Evolutionary conservation across 768 basidiomycete genomes (phyloP).

Genomic region (Kwoniella sp.): DNA sequence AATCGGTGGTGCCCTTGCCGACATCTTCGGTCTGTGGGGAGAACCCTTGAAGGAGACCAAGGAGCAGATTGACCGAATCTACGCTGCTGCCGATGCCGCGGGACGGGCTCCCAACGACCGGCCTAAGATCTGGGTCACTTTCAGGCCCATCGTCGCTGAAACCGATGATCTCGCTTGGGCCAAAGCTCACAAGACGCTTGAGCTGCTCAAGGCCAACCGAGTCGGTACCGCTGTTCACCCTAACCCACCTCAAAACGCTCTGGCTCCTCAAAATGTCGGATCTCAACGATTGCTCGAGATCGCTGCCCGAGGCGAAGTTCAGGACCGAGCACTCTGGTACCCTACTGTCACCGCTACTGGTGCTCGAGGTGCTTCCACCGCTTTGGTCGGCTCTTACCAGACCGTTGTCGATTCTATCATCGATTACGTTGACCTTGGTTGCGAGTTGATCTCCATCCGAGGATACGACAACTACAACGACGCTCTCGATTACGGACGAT

Average conservation of each 20-base stretch:
- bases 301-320: constrained; percentile 37
- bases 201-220: constrained; percentile 23
- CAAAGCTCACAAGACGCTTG: constrained; percentile 36
- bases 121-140: constrained; percentile 45
- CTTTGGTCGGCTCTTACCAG: constrained; percentile 37
- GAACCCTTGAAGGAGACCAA: constrained; percentile 46
- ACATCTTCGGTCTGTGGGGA: constrained; percentile 48
- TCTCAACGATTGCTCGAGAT: constrained; percentile 43
- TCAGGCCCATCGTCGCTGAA: constrained; percentile 43
- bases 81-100: constrained; percentile 41
- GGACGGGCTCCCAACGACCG: constrained; percentile 35
- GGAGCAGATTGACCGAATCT: constrained; percentile 43
- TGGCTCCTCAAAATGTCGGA: constrained; percentile 43
- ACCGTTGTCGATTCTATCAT: constrained; percentile 43
- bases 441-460: constrained; percentile 38
- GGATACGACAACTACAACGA: constrained; percentile 45
- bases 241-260: no score
- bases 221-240: neutral
- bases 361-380: constrained; percentile 39
- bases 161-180: constrained; percentile 42
- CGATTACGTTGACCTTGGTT: constrained; percentile 40
- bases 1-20: constrained; percentile 38
- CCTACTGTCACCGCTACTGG: constrained; percentile 42
- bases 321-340: constrained; percentile 43
- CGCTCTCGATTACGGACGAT: constrained; percentile 43